Evolutionary conservation across 345 rosid genomes (phyloP).

Genomic region (Dimocarpus longan): DNA sequence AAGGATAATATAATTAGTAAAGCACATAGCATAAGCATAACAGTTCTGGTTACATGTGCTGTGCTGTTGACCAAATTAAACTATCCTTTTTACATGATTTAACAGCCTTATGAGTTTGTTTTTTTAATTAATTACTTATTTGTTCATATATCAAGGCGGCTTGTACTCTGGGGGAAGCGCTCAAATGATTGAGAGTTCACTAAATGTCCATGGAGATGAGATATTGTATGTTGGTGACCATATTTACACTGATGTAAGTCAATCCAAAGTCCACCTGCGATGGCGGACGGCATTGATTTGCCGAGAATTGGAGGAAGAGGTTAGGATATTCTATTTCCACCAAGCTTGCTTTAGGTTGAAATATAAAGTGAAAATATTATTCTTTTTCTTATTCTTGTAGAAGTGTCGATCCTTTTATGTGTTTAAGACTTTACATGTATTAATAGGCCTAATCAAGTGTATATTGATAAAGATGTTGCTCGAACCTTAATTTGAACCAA

Average conservation of each 20-base stretch:
- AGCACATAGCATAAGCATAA: neutral
- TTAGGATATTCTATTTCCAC: constrained; percentile 25
- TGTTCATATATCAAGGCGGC: constrained; percentile 56
- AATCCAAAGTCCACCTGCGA: constrained; percentile 86
- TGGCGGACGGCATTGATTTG: constrained; percentile 96
- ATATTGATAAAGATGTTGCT: neutral
- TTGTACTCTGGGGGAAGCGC: constrained; percentile 97
- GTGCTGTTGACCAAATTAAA: neutral
- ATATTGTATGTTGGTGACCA: constrained; percentile 94
- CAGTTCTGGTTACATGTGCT: neutral
- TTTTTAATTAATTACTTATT: neutral
- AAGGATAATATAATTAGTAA: neutral
- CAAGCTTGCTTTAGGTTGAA: neutral
- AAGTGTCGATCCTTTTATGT: neutral
- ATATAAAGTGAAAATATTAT: neutral
- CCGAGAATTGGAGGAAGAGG: constrained; percentile 97
- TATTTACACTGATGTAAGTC: constrained; percentile 95
- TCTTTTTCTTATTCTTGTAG: neutral
- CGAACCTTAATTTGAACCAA: neutral
- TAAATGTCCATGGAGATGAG: constrained; percentile 90
- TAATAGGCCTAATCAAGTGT: neutral
- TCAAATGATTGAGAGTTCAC: constrained; percentile 90
- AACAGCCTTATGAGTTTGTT: neutral
- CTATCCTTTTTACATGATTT: constrained; percentile 9
- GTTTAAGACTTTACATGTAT: neutral